These are phyloP conservation scores for Aspergillus avenaceus DNA, from an alignment of 495 filamentous ascomycete genomes.

Conservation along the genomic window DNA sequence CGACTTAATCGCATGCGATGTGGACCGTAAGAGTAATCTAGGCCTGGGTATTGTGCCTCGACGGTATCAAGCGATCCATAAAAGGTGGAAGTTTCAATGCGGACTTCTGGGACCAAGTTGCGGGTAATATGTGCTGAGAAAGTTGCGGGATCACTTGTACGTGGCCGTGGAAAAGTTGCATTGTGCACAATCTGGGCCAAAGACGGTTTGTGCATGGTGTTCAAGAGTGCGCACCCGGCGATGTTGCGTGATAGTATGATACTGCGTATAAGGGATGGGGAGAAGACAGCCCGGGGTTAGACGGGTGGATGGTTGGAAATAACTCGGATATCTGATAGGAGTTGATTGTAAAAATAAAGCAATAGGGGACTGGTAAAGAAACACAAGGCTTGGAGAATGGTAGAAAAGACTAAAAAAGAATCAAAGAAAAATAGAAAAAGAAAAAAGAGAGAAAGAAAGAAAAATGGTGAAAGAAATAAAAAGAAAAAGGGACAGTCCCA, in stretches of 20 bases:
- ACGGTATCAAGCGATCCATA: slow-evolving; percentile 80
- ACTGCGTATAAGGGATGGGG: background rate
- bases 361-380: background rate
- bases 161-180: slow-evolving; percentile 54
- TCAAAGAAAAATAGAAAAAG: slow-evolving; percentile 2
- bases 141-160: slow-evolving; percentile 48
- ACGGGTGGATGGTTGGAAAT: no score
- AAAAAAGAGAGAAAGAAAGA: slow-evolving; percentile 4
- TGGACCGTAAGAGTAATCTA: slow-evolving; percentile 76
- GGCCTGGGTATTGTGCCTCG: slow-evolving; percentile 85
- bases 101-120: slow-evolving; percentile 83
- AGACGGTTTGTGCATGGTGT: slow-evolving; percentile 57
- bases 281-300: background rate
- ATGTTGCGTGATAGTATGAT: background rate
- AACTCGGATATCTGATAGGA: background rate
- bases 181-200: slow-evolving; percentile 54
- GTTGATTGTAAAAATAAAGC: background rate
- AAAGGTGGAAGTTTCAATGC: slow-evolving; percentile 77
- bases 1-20: slow-evolving; percentile 82
- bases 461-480: slow-evolving; percentile 1
- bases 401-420: background rate
- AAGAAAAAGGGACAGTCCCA: slow-evolving; percentile 13
- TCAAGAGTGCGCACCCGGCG: no score
- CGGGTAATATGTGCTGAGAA: slow-evolving; percentile 57
- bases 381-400: slow-evolving; percentile 3